phyloP scores from a whole-genome alignment of 1,284 basidiomycete genomes.

The Malassezia slooffiae region DNA sequence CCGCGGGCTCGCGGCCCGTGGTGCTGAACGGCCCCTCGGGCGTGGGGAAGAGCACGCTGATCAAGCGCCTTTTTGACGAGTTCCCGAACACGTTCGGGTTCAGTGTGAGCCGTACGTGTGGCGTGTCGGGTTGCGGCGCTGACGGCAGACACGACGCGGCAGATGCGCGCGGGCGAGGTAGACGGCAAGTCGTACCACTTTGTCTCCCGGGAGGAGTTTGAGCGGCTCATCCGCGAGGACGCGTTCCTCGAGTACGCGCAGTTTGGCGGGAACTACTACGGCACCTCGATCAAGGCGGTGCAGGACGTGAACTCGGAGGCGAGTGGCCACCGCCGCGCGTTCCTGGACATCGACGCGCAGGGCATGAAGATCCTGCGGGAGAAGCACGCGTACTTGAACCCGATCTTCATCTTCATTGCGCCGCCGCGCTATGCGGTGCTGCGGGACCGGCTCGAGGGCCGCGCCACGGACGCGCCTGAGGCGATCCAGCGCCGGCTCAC shows the following conservation, averaged over 20 bases:
- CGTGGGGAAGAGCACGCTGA: conserved; percentile 85
- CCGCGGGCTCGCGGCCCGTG: conserved; percentile 53
- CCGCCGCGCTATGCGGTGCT: conserved; percentile 60
- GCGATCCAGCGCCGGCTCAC: conserved; percentile 65
- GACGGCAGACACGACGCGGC: conserved; percentile 72
- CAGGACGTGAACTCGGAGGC: conserved; percentile 51
- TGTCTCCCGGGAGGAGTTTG: conserved; percentile 51
- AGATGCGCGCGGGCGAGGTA: conserved; percentile 69
- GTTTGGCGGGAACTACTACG: conserved; percentile 84
- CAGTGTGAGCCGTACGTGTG: conserved; percentile 67
- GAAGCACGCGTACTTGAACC: conserved; percentile 59
- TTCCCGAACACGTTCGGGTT: conserved; percentile 82
- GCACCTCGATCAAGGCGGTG: conserved; percentile 68
- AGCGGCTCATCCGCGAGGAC: conserved; percentile 50
- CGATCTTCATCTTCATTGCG: conserved; percentile 84
- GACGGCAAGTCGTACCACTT: conserved; percentile 61
- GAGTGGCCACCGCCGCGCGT: conserved; percentile 55
- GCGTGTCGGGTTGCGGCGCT: background rate
- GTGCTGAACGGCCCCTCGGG: conserved; percentile 76
- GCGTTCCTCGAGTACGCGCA: conserved; percentile 58
- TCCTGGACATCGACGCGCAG: conserved; percentile 93
- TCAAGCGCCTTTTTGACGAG: conserved; percentile 70
- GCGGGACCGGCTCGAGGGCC: conserved; percentile 56
- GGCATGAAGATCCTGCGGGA: conserved; percentile 58
- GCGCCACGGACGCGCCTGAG: conserved; percentile 74